phyloP scores from a whole-genome alignment of 495 filamentous ascomycete species.

The Aspergillus baeticus region DNA sequence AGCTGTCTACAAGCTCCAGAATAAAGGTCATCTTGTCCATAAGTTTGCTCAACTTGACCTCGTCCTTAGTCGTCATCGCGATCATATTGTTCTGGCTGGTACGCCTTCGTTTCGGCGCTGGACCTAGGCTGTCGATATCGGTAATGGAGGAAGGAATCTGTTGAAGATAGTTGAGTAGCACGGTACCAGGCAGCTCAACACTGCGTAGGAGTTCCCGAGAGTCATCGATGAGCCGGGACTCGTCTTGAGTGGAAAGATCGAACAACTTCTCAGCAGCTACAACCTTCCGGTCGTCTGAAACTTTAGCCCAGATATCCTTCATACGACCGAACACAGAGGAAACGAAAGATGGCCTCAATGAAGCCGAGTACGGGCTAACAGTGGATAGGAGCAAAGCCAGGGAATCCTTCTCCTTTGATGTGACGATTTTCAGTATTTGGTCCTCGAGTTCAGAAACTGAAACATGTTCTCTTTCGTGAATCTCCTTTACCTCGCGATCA shows the following conservation, averaged over 20 bases:
- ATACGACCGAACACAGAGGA: slow-evolving; percentile 63
- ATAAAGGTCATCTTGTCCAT: slow-evolving; percentile 79
- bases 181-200: slow-evolving; percentile 65
- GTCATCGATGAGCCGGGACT: slow-evolving; percentile 42
- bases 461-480: slow-evolving; percentile 60
- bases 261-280: slow-evolving; percentile 60
- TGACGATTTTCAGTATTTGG: slow-evolving; percentile 58
- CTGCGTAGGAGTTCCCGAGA: slow-evolving; percentile 67
- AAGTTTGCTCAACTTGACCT: slow-evolving; percentile 56
- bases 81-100: slow-evolving; percentile 64
- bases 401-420: slow-evolving; percentile 65
- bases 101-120: slow-evolving; percentile 71
- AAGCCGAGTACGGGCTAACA: slow-evolving; percentile 48
- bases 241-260: slow-evolving; percentile 42
- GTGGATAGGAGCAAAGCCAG: slow-evolving; percentile 54
- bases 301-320: slow-evolving; percentile 64
- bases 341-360: slow-evolving; percentile 50
- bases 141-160: slow-evolving; percentile 62
- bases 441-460: slow-evolving; percentile 56
- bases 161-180: slow-evolving; percentile 67
- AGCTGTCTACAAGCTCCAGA: slow-evolving; percentile 81
- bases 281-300: slow-evolving; percentile 63
- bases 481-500: slow-evolving; percentile 36
- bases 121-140: slow-evolving; percentile 61
- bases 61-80: slow-evolving; percentile 41